Evolutionary conservation across 345 rosid species (phyloP), one percentile per base, ranked within the genome.

Genomic region (Bretschneidera sinensis): DNA sequence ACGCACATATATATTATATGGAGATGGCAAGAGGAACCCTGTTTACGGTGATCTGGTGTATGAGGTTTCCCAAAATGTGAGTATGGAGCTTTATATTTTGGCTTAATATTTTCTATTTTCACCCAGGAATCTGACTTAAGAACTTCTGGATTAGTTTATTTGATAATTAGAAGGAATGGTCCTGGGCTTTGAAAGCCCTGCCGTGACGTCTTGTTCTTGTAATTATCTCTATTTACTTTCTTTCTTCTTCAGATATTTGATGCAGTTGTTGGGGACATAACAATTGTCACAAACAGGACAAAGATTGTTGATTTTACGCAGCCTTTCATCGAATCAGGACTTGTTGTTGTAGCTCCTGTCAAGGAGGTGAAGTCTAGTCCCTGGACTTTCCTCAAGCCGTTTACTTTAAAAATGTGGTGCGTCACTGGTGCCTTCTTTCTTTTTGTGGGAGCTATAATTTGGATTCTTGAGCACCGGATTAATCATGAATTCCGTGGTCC

Each of bases 301-400:
- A 89, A 74, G 81, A 73, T 82, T 15, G 94, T 85, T 69, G 98
- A 92, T 76, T 92, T 89, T 66, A 82, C 97, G 28, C 98, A 89
- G 74, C 98, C 98, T 51, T 92, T 65, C 71, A 70, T 79, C 83
- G 94, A 82, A 70, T 87, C 94, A 9, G 94, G 94, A 67, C 91
- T 92, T 52, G 82, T 89, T 48, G 94, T 92, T 9, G 91, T 92
- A 58, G 92, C 81, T 60, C 86, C 90, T 0, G 91, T 89, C 55
- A 86, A 81, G 77, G 67, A 79, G 60, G 70, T n/a, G 33, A 87
- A 86, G 69, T 72, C 86, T 55, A 87, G 84, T 72, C 86, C 97
- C 9, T 92, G 99, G 99, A 86, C 99, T 21, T 92, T 92, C 81
- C 89, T 89, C 62, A 81, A 84, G 75, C 98, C 98, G 62, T 92